A percentile compares a stretch with the other conserved stretches of the same genome.
These are phyloP conservation scores for Brettanomyces naardenensis DNA, from an alignment of 805 yeast genomes.

Conservation along the genomic window DNA sequence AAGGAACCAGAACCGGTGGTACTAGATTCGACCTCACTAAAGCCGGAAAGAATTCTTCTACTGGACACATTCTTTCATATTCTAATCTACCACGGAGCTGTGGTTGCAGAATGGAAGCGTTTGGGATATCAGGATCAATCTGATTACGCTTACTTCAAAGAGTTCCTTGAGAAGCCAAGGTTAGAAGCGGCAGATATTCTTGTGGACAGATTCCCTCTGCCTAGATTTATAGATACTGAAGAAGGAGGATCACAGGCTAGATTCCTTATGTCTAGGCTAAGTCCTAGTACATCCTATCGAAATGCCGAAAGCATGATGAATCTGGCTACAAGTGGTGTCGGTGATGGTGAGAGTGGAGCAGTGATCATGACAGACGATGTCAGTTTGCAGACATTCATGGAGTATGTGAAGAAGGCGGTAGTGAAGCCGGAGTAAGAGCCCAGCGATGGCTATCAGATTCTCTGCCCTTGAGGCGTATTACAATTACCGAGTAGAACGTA, in stretches of 20 bases:
- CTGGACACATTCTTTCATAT: constrained; percentile 67
- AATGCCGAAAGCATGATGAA: constrained; percentile 14
- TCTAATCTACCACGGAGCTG: constrained; percentile 58
- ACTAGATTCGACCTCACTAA: constrained; percentile 54
- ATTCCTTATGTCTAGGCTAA: constrained; percentile 59
- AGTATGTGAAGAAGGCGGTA: constrained; percentile 35
- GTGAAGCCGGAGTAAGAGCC: constrained; percentile 15
- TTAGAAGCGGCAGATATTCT: constrained; percentile 58
- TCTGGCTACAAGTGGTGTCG: constrained; percentile 14
- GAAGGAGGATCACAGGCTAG: constrained; percentile 75
- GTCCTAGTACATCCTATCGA: constrained; percentile 55
- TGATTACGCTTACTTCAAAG: constrained; percentile 52
- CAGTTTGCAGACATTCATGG: constrained; percentile 49
- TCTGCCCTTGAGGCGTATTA: no score
- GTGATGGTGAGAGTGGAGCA: constrained; percentile 25
- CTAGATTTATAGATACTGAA: constrained; percentile 65
- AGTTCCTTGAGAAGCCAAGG: constrained; percentile 54
- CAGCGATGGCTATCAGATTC: background rate
- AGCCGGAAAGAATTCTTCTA: constrained; percentile 47
- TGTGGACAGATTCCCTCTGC: constrained; percentile 62
- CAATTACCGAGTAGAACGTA: no score
- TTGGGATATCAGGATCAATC: constrained; percentile 54
- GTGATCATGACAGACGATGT: constrained; percentile 52
- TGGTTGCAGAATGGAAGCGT: constrained; percentile 60
- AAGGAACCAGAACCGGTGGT: constrained; percentile 57